A percentile compares a stretch with the other conserved stretches of the same genome.
Evolutionary conservation across 108 stramenopile genomes (phyloP).

Genomic region (Asterionellopsis glacialis): DNA sequence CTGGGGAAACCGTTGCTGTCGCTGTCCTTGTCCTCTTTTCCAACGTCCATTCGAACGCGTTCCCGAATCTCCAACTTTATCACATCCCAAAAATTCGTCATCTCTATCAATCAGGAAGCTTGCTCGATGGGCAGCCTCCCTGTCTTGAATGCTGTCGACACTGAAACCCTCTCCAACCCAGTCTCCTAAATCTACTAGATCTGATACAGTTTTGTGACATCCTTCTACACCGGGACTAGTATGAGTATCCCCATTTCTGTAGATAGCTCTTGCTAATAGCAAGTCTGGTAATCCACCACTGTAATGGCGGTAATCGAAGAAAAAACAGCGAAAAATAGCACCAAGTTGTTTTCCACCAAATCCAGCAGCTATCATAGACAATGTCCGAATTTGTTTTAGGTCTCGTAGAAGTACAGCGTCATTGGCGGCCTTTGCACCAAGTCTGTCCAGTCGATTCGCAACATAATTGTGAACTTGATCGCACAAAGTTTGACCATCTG

Average conservation of each 20-base stretch:
- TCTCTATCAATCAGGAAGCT: constrained; percentile 52
- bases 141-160: constrained; percentile 18
- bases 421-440: constrained; percentile 6
- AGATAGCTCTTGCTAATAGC: constrained; percentile 32
- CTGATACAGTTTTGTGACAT: constrained; percentile 3
- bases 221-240: not conserved
- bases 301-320: constrained; percentile 81
- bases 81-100: constrained; percentile 77
- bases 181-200: constrained; percentile 60
- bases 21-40: not conserved
- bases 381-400: constrained; percentile 47
- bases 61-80: constrained; percentile 60
- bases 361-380: constrained; percentile 69
- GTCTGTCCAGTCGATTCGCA: constrained; percentile 27
- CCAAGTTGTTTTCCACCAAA: constrained; percentile 61
- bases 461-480: constrained; percentile 53
- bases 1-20: not conserved
- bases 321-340: constrained; percentile 57
- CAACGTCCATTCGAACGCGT: constrained; percentile 5
- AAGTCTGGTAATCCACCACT: constrained; percentile 80
- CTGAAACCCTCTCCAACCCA: constrained; percentile 79
- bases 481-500: constrained; percentile 30
- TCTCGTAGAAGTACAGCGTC: constrained; percentile 54
- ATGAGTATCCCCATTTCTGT: constrained; percentile 4
- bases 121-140: constrained; percentile 4